Base-by-base conservation (phyloP, 2,329 filamentous ascomycete genomes). In the Allantophomopsis lycopodina region DNA sequence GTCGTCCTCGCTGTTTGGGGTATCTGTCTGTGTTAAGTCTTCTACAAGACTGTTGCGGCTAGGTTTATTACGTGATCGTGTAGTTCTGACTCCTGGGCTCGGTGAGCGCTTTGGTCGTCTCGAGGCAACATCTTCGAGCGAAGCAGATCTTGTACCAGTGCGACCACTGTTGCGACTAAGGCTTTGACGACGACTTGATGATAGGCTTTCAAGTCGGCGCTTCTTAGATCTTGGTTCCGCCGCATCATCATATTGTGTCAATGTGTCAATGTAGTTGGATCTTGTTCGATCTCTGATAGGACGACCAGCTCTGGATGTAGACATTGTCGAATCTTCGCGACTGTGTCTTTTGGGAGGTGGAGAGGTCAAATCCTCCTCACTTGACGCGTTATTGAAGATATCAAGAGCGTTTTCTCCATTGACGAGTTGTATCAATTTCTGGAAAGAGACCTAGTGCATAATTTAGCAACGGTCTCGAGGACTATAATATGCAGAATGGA, bases 401-500 rank as follows among this genome's bases (percentile, higher is more conserved):
- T 63, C 51, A 16, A 73, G 54, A 14, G 66, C 65, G 43, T 58
- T 55, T 36, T 56, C 49, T 14, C 70, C 69, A 51, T 69, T 66
- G 8, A 60, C 52, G 20, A 66, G 56, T 2, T 54, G 44, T 11
- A 68, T 46, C 3, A 73, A 55, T 23, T 63, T 53, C 28, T 65
- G 55, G 23, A 66, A 62, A 12, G 59, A 48, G 10, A 71, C 53
- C 69, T 73, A 35, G 32, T 12, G 23, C 8, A 32, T 11, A 31
- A 13, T 32, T 39, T 32, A 23, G 18, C 28, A 18, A n/a, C 40
- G 18, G 18, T 20, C 4, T 20, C 18, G 18, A 7, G 7, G 7
- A 20, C 18, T 20, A 20, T 20, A 7, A 20, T 4, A 4, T 20
- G 18, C 4, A 20, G 18, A 4, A 15, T 18, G 21, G 11, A 13